Evolutionary conservation across 805 yeast species (phyloP), one percentile per base, ranked within the genome.

Genomic region (Nematodospora valgi): DNA sequence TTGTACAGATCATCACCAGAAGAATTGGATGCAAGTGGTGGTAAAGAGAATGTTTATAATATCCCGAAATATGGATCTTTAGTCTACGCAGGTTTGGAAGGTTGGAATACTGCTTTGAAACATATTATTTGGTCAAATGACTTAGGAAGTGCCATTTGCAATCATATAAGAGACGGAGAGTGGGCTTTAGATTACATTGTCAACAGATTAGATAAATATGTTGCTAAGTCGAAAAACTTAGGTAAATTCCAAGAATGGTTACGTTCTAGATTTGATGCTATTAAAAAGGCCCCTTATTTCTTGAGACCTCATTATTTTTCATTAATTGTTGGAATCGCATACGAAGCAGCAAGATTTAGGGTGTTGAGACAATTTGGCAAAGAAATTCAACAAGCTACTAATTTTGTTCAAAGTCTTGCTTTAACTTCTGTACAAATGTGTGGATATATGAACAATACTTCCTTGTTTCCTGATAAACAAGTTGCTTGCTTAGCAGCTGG

Each of bases 401-500:
- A 74, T 23, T 91, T 93, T 59, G 78, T 86, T 28, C 95, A 85
- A 54, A 71, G 81, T 41, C 70, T 91, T 46, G 84, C 94, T 0
- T 57, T 91, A 56, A 78, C 86, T 2, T 86, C 95, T 1, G 70
- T 88, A 30, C 97, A 91, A 61, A 83, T 91, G 95, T 74, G 82
- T 22, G 95, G 95, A 0, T 49, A 45, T 17, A 74, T 82, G 74
- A 71, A 77, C 30, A 76, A 78, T 16, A 86, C 96, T 0, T 85
- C 96, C 0, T 68, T 93, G 35, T 61, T 70, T 18, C 94, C 98
- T 2, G 64, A 62, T 26, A 62, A 68, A 8, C 62, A 69, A 27
- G 73, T 79, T 11, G 84, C 95, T 2, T 76, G 86, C 27, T 69
- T 91, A 76, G 96, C 98, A 11, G 98, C 98, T 2, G 98, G 98